Evolutionary conservation across 108 stramenopile species (phyloP).

Genomic region (Mayamaea pseudoterrestris): DNA sequence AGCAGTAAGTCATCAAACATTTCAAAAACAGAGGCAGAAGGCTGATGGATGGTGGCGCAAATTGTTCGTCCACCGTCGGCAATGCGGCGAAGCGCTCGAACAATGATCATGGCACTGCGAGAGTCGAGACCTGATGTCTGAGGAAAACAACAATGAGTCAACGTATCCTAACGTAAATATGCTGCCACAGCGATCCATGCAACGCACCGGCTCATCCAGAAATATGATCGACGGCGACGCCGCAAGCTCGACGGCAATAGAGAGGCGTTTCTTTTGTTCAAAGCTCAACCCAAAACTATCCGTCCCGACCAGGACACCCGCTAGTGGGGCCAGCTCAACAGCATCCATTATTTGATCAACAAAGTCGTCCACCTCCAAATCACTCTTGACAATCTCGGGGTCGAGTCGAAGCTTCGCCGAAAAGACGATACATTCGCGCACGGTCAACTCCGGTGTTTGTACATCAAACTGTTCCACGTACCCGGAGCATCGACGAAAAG

Average conservation of each 20-base stretch:
- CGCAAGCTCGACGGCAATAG: slow-evolving; percentile 65
- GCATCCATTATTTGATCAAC: slow-evolving; percentile 66
- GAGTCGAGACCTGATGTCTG: slow-evolving; percentile 60
- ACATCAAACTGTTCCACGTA: slow-evolving; percentile 91
- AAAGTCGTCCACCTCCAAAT: slow-evolving; percentile 38
- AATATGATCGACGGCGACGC: slow-evolving; percentile 38
- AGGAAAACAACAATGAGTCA: too few relatives aligned
- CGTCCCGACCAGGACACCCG: slow-evolving; percentile 52
- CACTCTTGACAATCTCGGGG: slow-evolving; percentile 20
- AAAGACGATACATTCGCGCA: slow-evolving; percentile 78
- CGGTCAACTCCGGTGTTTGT: slow-evolving; percentile 72
- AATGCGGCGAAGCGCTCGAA: slow-evolving; percentile 40
- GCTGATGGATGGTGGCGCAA: slow-evolving; percentile 50
- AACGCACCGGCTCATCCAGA: slow-evolving; percentile 83
- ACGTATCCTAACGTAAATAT: too few relatives aligned
- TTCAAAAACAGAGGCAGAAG: slow-evolving; percentile 61
- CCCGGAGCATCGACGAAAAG: slow-evolving; percentile 57
- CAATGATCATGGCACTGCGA: slow-evolving; percentile 43
- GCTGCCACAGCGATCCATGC: too few relatives aligned
- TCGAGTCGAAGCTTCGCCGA: slow-evolving; percentile 75
- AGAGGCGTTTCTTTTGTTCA: slow-evolving; percentile 65
- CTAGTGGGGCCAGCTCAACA: slow-evolving; percentile 60
- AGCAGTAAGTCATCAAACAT: slow-evolving; percentile 44
- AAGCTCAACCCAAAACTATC: slow-evolving; percentile 49
- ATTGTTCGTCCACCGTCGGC: slow-evolving; percentile 39